A percentile compares a stretch with the other conserved stretches of the same genome.
Conservation (phyloP, 192 early-diverging fungal species). For the Gamsiella multidivaricata region DNA sequence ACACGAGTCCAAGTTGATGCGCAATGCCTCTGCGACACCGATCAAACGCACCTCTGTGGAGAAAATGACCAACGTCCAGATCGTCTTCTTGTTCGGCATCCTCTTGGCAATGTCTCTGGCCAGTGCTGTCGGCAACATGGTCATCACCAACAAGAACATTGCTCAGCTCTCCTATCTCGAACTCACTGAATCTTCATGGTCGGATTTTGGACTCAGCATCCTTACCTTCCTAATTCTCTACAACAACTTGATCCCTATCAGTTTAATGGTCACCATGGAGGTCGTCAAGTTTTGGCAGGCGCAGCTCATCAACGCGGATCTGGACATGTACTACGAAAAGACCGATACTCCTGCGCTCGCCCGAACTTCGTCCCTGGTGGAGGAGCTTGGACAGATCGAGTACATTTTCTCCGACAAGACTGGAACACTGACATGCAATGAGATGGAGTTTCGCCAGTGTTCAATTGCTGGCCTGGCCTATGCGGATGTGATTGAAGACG, state of each 20-base stretch:
- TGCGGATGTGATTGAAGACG: conserved; percentile 88
- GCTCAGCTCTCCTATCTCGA: conserved; percentile 33
- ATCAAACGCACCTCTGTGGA: conserved; percentile 94
- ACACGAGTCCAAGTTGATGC: conserved; percentile 98
- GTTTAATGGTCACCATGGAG: conserved; percentile 99
- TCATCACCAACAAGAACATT: conserved; percentile 60
- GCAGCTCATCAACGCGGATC: conserved; percentile 87
- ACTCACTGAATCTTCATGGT: neutral
- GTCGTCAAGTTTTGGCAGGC: conserved; percentile 95
- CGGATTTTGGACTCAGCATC: conserved; percentile 87
- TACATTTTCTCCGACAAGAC: conserved; percentile 99
- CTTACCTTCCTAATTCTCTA: conserved; percentile 98
- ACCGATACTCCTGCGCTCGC: conserved; percentile 94
- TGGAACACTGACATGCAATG: conserved; percentile 89
- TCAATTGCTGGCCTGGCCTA: conserved; percentile 94
- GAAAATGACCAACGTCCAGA: conserved; percentile 91
- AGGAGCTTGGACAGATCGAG: conserved; percentile 97
- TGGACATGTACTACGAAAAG: conserved; percentile 96
- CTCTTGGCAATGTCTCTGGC: conserved; percentile 86
- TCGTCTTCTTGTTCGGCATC: conserved; percentile 91
- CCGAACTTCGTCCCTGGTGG: conserved; percentile 91
- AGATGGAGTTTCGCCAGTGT: conserved; percentile 91
- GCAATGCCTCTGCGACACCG: conserved; percentile 90
- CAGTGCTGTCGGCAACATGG: conserved; percentile 86
- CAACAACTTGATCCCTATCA: conserved; percentile 99